Base-by-base conservation (phyloP, 2,329 filamentous ascomycete genomes). In the Pseudocercospora fuligena region DNA sequence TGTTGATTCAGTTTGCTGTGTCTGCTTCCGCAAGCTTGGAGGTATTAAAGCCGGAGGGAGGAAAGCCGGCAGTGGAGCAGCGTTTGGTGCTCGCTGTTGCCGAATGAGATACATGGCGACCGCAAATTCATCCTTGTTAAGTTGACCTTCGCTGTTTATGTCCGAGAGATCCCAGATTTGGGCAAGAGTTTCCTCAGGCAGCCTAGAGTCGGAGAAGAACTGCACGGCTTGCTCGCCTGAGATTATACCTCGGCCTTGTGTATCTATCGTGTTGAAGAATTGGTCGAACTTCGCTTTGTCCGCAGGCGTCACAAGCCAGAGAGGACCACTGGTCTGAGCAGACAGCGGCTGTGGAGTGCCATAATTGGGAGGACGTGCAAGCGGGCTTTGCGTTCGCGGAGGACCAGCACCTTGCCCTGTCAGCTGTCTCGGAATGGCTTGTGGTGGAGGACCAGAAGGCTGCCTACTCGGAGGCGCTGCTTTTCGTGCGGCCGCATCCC, bases 91-190 rank as follows among this genome's bases (percentile, higher is more conserved):
- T 62, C 94, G 87, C 78, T 97, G 94, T 78, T 97, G 92, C 68
- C 94, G 88, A 73, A 99, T 97, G 60, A 99, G 85, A 77, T 96
- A 96, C 94, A 99, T 97, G 61, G 95, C 94, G 56, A 99, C 93
- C 0, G 95, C 93, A 77, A 99, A 99, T 74, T 97, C 94, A 72
- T 99, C 95, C 73, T 88, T 89, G 56, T 87, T 93, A 64, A 99
- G 83, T 65, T 91, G 90, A 11, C 95, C 95, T 72, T 94, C 91
- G 7, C 93, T 95, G 75, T 92, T 93, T 79, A 97, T 93, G 80
- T 99, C 95, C 14, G 95, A 91, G 31, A 99, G 87, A 78, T 99
- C 95, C 95, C 95, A 99, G 70, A 99, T 97, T 74, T 96, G 92
- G 31, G 95, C 95, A 61, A 99, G 84, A 9, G 88, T 88, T 74